A percentile compares a stretch with the other conserved stretches of the same genome.
phyloP scores from a whole-genome alignment of 176 grass and related monocot genomes.

The Otatea glauca region DNA sequence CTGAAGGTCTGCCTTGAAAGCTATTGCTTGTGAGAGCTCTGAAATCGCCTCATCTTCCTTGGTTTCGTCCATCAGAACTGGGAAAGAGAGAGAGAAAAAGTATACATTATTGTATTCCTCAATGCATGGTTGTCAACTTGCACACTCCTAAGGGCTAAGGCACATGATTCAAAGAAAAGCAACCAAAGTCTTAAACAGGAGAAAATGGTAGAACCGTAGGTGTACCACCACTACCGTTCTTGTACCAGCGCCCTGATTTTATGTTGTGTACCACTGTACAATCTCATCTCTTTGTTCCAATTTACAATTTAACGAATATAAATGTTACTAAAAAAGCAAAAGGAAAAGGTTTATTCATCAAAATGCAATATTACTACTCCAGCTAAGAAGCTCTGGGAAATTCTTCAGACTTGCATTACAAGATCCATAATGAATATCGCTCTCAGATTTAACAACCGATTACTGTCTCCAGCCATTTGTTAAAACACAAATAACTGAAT shows the following conservation, averaged over 20 bases:
- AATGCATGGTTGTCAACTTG: constrained; percentile 5
- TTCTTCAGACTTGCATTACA: background rate
- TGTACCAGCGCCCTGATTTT: background rate
- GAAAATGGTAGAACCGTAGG: background rate
- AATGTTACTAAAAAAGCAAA: background rate
- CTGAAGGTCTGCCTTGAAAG: constrained; percentile 85
- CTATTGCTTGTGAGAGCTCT: constrained; percentile 70
- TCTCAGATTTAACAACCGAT: background rate
- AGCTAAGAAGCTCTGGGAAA: background rate
- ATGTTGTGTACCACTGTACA: too few relatives aligned
- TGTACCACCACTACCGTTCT: background rate
- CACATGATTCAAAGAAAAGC: background rate
- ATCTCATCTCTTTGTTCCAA: background rate
- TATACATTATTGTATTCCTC: background rate
- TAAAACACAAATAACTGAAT: background rate
- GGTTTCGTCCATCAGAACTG: constrained; percentile 90
- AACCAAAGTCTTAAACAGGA: background rate
- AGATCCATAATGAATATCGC: background rate
- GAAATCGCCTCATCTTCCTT: constrained; percentile 79
- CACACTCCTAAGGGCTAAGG: background rate
- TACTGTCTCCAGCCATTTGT: background rate
- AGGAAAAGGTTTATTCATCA: background rate
- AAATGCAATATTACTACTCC: background rate
- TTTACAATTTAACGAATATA: background rate
- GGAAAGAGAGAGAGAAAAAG: background rate